phyloP scores from a whole-genome alignment of 1,284 basidiomycete species.

The Moesziomyces parantarcticus region DNA sequence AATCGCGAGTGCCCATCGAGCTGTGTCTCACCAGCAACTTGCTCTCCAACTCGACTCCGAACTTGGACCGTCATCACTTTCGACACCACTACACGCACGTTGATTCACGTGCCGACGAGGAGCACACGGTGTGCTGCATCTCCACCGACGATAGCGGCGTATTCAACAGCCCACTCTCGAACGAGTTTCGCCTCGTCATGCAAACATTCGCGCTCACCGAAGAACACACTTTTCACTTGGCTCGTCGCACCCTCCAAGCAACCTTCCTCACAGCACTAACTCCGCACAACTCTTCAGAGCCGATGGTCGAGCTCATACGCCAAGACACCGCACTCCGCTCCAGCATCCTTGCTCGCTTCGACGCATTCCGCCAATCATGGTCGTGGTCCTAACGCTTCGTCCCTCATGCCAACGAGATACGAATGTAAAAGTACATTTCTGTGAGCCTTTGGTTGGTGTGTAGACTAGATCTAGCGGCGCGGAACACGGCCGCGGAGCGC shows the following conservation, averaged over 20 bases:
- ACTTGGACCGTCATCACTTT: conserved; percentile 30
- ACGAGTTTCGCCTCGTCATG: conserved; percentile 45
- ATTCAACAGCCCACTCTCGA: conserved; percentile 36
- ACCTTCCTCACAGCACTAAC: conserved; percentile 13
- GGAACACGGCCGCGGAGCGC: conserved; percentile 57
- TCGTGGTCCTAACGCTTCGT: not conserved
- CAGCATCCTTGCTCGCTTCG: conserved; percentile 1
- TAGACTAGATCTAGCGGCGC: conserved; percentile 20
- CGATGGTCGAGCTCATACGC: no score
- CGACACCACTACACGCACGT: conserved; percentile 5
- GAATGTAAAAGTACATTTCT: conserved; percentile 6
- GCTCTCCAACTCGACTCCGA: conserved; percentile 21
- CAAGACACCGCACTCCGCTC: not conserved
- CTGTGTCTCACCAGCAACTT: conserved; percentile 51
- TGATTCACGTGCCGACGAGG: not conserved
- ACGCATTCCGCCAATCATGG: conserved; percentile 7
- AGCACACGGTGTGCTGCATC: conserved; percentile 24
- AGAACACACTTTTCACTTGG: conserved; percentile 10
- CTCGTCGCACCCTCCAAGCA: conserved; percentile 5
- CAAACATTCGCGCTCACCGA: conserved; percentile 21
- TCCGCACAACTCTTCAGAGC: not conserved
- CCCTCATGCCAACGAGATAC: not conserved
- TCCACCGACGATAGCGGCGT: conserved; percentile 51
- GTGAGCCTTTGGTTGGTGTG: not conserved
- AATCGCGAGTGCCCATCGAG: conserved; percentile 25